A percentile compares a stretch with the other conserved stretches of the same genome.
phyloP scores from a whole-genome alignment of 2,329 filamentous ascomycete genomes.

The Erysiphe pisi region DNA sequence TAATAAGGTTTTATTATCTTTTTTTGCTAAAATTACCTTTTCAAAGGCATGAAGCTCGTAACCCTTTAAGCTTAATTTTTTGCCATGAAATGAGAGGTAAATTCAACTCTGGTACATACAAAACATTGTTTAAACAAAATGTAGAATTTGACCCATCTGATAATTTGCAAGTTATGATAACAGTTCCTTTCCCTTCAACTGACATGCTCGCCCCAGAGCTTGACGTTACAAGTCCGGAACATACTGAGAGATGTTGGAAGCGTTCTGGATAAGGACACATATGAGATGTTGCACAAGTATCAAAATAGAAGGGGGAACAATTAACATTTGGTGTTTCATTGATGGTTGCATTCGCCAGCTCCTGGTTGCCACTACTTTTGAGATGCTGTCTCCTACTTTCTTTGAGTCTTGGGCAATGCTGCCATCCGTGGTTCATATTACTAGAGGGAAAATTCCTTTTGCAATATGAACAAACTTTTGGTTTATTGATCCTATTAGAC shows the following conservation, averaged over 20 bases:
- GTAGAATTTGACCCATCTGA: not conserved
- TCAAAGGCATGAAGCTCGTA: no score
- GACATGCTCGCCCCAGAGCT: not conserved
- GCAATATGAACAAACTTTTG: no score
- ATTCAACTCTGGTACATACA: not conserved
- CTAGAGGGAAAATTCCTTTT: no score
- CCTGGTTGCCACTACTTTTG: not conserved
- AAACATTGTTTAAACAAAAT: not conserved
- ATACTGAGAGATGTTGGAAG: not conserved
- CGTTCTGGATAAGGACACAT: constrained; percentile 26
- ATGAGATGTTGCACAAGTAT: constrained; percentile 24
- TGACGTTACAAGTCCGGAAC: constrained; percentile 13
- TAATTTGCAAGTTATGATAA: not conserved
- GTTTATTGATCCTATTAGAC: no score
- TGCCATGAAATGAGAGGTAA: not conserved
- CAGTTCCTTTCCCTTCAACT: constrained; percentile 3
- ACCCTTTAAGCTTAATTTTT: no score
- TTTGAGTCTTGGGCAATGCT: no score
- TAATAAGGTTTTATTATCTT: not conserved
- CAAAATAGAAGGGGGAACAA: constrained; percentile 14
- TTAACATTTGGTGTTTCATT: not conserved
- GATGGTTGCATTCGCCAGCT: not conserved
- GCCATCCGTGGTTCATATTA: no score
- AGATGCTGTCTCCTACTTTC: no score
- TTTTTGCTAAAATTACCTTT: not conserved